Conservation (phyloP, 441 rosid genomes). For the Gossypium schwendimanii region DNA sequence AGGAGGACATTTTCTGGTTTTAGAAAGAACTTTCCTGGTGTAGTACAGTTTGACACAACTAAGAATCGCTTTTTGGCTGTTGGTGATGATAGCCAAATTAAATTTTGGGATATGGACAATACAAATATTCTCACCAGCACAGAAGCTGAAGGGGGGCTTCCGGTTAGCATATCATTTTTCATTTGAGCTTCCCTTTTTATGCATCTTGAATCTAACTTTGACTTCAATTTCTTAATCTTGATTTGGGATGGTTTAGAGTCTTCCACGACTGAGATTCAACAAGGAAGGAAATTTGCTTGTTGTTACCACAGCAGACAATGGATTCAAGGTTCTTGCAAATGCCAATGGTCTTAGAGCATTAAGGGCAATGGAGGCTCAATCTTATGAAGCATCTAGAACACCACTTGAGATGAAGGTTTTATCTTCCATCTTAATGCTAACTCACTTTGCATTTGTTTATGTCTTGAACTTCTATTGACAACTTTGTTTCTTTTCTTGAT, state of each 20-base stretch:
- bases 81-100: conserved; percentile 26
- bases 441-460: neutral
- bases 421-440: neutral
- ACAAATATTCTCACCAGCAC: conserved; percentile 20
- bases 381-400: conserved; percentile 31
- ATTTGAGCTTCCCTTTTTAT: neutral
- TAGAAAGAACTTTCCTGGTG: conserved; percentile 26
- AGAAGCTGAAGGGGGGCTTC: conserved; percentile 37
- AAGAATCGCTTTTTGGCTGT: conserved; percentile 29
- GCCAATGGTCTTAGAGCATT: conserved; percentile 30
- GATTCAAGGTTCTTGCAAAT: conserved; percentile 39
- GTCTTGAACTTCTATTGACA: conserved; percentile 1
- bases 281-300: conserved; percentile 42
- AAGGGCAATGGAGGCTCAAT: conserved; percentile 23
- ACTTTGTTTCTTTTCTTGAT: conserved; percentile 4
- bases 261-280: conserved; percentile 43
- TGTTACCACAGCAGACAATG: conserved; percentile 39
- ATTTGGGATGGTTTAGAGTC: conserved; percentile 27
- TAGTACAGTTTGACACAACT: conserved; percentile 34
- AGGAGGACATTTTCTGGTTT: conserved; percentile 30
- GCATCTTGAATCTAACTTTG: neutral
- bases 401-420: conserved; percentile 48
- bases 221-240: conserved; percentile 5
- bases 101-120: conserved; percentile 34
- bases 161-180: conserved; percentile 21